These are phyloP conservation scores for Martensiomyces pterosporus DNA, from an alignment of 192 early-diverging fungal genomes.

Conservation along the genomic window DNA sequence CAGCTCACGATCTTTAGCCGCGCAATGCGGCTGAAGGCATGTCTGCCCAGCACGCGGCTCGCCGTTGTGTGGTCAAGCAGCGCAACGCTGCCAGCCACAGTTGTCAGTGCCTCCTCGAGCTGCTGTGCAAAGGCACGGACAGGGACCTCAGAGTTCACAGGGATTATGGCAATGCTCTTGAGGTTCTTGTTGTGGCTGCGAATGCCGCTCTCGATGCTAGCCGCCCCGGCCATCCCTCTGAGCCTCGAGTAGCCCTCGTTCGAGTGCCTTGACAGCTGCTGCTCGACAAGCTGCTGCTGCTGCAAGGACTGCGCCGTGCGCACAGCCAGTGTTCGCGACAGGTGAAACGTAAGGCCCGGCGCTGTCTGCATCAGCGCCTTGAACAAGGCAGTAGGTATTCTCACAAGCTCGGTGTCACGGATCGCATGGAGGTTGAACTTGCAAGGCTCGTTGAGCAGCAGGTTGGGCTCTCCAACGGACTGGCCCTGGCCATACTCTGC, in stretches of 20 bases:
- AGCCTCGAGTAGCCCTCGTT: too few species aligned
- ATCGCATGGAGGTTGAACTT: slow-evolving; percentile 93
- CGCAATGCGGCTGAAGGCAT: slow-evolving; percentile 88
- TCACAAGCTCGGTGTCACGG: slow-evolving; percentile 91
- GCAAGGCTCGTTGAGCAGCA: slow-evolving; percentile 68
- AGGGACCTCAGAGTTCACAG: slow-evolving; percentile 76
- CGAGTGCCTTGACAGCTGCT: too few species aligned
- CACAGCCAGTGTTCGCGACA: slow-evolving; percentile 84
- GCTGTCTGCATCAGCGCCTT: slow-evolving; percentile 82
- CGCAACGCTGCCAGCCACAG: slow-evolving; percentile 65
- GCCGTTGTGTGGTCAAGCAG: slow-evolving; percentile 80
- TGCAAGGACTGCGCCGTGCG: slow-evolving; percentile 55
- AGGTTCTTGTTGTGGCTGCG: slow-evolving; percentile 89
- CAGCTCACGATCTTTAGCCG: slow-evolving; percentile 89
- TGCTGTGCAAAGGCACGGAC: slow-evolving; percentile 83
- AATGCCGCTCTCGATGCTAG: slow-evolving; percentile 35
- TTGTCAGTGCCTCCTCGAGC: slow-evolving; percentile 66
- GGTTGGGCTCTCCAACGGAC: slow-evolving; percentile 91
- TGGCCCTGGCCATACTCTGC: slow-evolving; percentile 95
- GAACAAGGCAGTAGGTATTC: slow-evolving; percentile 94
- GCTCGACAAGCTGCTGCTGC: slow-evolving; percentile 21
- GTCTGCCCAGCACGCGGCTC: slow-evolving; percentile 77
- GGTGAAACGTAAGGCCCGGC: slow-evolving; percentile 88
- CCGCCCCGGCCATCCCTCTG: not conserved
- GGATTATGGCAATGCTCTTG: slow-evolving; percentile 91